Percentiles rank a stretch among this genome's conserved stretches.
Conservation (phyloP, 768 basidiomycete species). For the Tylopilus plumbeoviolaceoides region DNA sequence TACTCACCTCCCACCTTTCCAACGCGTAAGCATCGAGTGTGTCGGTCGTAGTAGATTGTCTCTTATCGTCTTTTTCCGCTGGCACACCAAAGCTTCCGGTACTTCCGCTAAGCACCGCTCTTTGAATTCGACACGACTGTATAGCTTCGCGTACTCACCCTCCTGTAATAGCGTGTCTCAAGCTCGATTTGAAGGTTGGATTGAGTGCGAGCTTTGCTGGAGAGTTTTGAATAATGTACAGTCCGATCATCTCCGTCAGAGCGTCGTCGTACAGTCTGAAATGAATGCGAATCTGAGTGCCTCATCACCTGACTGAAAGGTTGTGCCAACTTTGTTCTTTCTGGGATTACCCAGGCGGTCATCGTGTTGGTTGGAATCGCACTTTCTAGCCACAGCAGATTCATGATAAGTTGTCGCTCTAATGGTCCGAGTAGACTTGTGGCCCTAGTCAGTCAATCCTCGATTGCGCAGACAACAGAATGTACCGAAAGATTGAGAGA, state of each 20-base stretch:
- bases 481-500: conserved; percentile 83
- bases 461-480: not conserved
- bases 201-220: conserved; percentile 65
- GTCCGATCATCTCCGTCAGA: conserved; percentile 53
- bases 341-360: conserved; percentile 71
- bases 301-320: not conserved
- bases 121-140: conserved; percentile 6
- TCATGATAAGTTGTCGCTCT: conserved; percentile 85
- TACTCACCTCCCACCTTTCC: conserved; percentile 83
- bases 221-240: conserved; percentile 67
- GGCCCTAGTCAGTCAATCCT: not conserved
- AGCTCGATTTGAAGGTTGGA: conserved; percentile 68
- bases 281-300: conserved; percentile 2
- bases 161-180: conserved; percentile 83
- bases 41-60: conserved; percentile 49
- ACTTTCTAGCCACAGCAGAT: conserved; percentile 83
- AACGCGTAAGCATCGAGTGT: conserved; percentile 77
- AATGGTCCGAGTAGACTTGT: conserved; percentile 69
- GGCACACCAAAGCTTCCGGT: conserved; percentile 85
- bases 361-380: conserved; percentile 63
- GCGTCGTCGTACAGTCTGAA: conserved; percentile 70
- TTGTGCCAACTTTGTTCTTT: conserved; percentile 60
- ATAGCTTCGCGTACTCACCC: conserved; percentile 52
- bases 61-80: conserved; percentile 60
- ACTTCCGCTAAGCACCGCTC: conserved; percentile 48